Base-by-base conservation (phyloP, 495 filamentous ascomycete species). In the Annulohypoxylon stygium region DNA sequence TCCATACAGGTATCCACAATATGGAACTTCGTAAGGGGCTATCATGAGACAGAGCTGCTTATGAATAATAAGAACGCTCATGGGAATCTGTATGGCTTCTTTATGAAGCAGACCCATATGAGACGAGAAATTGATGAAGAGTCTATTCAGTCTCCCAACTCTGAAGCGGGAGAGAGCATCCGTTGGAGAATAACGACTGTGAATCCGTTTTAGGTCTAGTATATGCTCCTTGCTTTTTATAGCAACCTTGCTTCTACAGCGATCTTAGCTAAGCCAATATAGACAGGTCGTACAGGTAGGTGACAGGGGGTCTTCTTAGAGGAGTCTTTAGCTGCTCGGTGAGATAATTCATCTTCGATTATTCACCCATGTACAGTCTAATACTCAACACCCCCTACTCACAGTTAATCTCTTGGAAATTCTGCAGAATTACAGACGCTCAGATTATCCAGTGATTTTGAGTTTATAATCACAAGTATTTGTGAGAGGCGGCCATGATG, bases 191-290 rank as follows among this genome's bases (percentile, higher is more conserved):
- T 47, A 16, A 9, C 43, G 5, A 47, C 5, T 20, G 9, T 1
- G 43, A 20, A 47, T 47, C 43, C 43, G 43, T 47, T 18, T 47
- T 18, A 47, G 43, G 43, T 47, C 43, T 47, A 47, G 43, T 47
- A 47, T 47, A 47, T 18, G 43, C 43, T 20, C 5, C 3, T 20
- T 20, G 43, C 43, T 20, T 18, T 20, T 20, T 20, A 20, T 47
- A 47, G 43, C 16, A 47, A 8, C 2, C 4, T 3, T 16, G 12
- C 4, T 3, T 16, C 43, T 47, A 6, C 16, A 20, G n/a, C 43
- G n/a, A 47, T 47, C 43, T 20, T 18, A 18, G 41, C 37, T 41
- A 41, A 45, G n/a, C n/a, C 20, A 23, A 23, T 23, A 23, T 23
- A 23, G 20, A n/a, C 20, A 23, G 20, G 20, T 23, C 1, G 20